Conservation (phyloP, 495 filamentous ascomycete genomes). For the Neurospora sp. region DNA sequence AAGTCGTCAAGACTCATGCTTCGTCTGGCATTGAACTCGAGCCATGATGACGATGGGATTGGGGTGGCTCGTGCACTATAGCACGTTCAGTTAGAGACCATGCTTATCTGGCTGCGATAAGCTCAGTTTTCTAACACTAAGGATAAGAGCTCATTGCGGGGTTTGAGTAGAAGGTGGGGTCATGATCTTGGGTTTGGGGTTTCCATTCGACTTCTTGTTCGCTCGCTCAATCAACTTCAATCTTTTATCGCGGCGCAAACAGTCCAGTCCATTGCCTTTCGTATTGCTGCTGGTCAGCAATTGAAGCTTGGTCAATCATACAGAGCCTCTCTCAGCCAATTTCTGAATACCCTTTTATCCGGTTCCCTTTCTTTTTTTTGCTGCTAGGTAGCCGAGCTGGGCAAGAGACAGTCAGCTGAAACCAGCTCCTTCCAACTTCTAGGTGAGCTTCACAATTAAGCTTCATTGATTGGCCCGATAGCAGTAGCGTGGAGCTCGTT, state of each 20-base stretch:
- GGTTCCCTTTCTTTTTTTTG: neutral
- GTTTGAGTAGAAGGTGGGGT: neutral
- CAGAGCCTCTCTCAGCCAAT: neutral
- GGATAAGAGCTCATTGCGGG: neutral
- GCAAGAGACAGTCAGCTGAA: too few relatives aligned
- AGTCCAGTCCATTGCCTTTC: neutral
- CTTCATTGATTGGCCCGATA: neutral
- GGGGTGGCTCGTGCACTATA: neutral
- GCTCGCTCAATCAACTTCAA: neutral
- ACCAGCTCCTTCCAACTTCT: neutral
- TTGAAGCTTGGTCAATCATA: neutral
- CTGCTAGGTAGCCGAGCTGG: neutral
- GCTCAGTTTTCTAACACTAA: neutral
- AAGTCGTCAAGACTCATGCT: neutral
- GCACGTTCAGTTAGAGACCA: neutral
- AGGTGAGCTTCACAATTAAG: neutral
- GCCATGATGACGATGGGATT: neutral
- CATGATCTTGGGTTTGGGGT: neutral
- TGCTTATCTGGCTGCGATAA: neutral
- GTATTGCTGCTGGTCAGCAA: neutral
- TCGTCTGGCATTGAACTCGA: neutral
- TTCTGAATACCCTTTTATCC: neutral
- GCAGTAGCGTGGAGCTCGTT: neutral
- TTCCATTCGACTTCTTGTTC: neutral
- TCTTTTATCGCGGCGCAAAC: neutral